Percentiles rank a stretch among this genome's conserved stretches.
Evolutionary conservation across 345 rosid species (phyloP).

Genomic region (Clarkia xantiana): DNA sequence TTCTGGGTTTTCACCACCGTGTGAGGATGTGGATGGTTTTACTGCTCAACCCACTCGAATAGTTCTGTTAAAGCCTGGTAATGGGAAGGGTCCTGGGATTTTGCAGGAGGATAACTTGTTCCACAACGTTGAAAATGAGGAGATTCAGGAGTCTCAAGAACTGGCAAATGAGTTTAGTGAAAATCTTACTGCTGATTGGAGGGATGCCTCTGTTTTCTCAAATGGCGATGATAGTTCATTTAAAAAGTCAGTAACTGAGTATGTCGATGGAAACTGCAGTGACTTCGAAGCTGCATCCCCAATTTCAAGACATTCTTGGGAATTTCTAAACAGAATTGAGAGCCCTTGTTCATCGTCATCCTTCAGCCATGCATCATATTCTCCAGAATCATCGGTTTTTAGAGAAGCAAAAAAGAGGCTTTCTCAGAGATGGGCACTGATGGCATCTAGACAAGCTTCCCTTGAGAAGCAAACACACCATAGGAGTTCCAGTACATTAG

Average conservation of each 20-base stretch:
- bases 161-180: conserved; percentile 15
- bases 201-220: conserved; percentile 77
- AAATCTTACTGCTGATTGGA: conserved; percentile 29
- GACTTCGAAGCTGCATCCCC: conserved; percentile 76
- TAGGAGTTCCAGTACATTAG: conserved; percentile 67
- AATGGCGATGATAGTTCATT: conserved; percentile 90
- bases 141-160: conserved; percentile 41
- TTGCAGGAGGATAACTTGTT: conserved; percentile 16
- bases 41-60: conserved; percentile 65
- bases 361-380: conserved; percentile 59
- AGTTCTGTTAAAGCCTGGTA: conserved; percentile 82
- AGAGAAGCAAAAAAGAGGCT: conserved; percentile 65
- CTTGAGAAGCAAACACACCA: conserved; percentile 30
- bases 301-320: conserved; percentile 79
- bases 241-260: conserved; percentile 52
- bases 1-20: no score
- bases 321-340: conserved; percentile 25
- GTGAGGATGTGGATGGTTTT: conserved; percentile 23
- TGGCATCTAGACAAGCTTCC: conserved; percentile 50
- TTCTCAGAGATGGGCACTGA: conserved; percentile 94
- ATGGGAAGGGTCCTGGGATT: not conserved
- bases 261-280: conserved; percentile 42
- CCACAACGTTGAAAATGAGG: conserved; percentile 36
- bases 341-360: conserved; percentile 61
- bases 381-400: conserved; percentile 86